Percentiles rank a stretch among this genome's conserved stretches.
Conservation (phyloP, 331 rosid genomes). For the Pyrus hybrid region DNA sequence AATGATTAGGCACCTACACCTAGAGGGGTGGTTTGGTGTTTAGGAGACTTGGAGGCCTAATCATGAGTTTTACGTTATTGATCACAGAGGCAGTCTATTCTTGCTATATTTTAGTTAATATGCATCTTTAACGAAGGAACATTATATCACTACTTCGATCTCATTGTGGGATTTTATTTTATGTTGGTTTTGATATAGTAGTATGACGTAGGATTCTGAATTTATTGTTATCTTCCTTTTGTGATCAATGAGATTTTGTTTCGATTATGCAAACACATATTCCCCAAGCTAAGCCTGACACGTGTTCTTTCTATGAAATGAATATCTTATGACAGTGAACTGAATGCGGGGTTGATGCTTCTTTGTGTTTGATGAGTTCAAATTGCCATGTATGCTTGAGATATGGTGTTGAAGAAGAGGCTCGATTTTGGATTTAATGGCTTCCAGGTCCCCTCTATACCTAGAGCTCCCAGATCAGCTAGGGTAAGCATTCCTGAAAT, state of each 20-base stretch:
- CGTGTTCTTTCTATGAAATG: neutral
- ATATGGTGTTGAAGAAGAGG: conserved; percentile 85
- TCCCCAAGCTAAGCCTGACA: neutral
- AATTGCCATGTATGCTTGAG: conserved; percentile 36
- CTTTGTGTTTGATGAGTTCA: conserved; percentile 38
- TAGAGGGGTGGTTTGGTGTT: neutral
- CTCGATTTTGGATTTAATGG: conserved; percentile 52
- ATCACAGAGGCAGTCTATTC: neutral
- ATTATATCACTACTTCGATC: neutral
- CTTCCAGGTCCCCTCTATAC: conserved; percentile 57
- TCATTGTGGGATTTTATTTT: neutral
- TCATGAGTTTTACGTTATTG: neutral
- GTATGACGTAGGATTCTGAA: neutral
- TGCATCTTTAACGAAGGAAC: neutral
- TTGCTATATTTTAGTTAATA: neutral
- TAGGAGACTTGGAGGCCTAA: neutral
- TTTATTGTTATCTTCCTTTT: neutral
- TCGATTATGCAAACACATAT: neutral
- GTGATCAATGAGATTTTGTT: neutral
- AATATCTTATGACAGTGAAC: conserved; percentile 31
- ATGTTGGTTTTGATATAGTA: neutral
- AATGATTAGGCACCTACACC: neutral
- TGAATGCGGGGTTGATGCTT: conserved; percentile 24
- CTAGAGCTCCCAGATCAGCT: conserved; percentile 78
- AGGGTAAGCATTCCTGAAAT: conserved; percentile 47